phyloP scores from a whole-genome alignment of 2,329 filamentous ascomycete genomes.

The Akanthomyces dipterigenus region DNA sequence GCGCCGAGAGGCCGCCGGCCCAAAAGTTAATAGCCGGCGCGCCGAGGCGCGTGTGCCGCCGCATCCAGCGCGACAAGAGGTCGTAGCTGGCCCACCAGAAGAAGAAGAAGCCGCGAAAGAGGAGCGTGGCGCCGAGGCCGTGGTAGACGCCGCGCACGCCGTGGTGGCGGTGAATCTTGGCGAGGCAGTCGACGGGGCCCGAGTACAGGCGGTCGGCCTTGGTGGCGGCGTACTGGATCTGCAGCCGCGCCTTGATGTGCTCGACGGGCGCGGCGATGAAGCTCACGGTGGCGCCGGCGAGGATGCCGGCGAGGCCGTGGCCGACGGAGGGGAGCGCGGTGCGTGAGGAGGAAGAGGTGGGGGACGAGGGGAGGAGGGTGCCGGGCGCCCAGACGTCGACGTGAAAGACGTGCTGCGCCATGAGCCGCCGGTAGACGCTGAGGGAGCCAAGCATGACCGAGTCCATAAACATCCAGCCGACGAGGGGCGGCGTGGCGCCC shows the following conservation, averaged over 20 bases:
- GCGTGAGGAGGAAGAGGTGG: constrained; percentile 17
- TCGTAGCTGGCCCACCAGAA: constrained; percentile 99
- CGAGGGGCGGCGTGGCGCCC: constrained; percentile 81
- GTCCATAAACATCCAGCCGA: constrained; percentile 99
- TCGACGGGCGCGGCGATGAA: constrained; percentile 92
- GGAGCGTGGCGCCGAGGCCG: constrained; percentile 73
- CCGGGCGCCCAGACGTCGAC: constrained; percentile 29
- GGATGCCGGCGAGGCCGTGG: constrained; percentile 79
- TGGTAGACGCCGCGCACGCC: constrained; percentile 78
- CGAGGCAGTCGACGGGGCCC: constrained; percentile 78
- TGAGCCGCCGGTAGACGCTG: constrained; percentile 77
- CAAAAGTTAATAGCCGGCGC: constrained; percentile 89
- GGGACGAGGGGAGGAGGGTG: constrained; percentile 14
- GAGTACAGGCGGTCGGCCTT: constrained; percentile 75
- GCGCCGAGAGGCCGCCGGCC: constrained; percentile 88
- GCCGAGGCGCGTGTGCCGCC: constrained; percentile 60
- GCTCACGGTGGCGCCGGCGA: constrained; percentile 83
- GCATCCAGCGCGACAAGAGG: constrained; percentile 63
- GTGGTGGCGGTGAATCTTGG: constrained; percentile 63
- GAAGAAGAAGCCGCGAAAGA: constrained; percentile 93
- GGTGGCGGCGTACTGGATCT: constrained; percentile 82
- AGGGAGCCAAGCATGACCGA: constrained; percentile 82
- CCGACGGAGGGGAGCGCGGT: constrained; percentile 64
- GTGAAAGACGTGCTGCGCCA: constrained; percentile 74
- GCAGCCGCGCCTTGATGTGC: constrained; percentile 87